Base-by-base conservation (phyloP, 2,329 filamentous ascomycete species). In the Meredithiella fracta region DNA sequence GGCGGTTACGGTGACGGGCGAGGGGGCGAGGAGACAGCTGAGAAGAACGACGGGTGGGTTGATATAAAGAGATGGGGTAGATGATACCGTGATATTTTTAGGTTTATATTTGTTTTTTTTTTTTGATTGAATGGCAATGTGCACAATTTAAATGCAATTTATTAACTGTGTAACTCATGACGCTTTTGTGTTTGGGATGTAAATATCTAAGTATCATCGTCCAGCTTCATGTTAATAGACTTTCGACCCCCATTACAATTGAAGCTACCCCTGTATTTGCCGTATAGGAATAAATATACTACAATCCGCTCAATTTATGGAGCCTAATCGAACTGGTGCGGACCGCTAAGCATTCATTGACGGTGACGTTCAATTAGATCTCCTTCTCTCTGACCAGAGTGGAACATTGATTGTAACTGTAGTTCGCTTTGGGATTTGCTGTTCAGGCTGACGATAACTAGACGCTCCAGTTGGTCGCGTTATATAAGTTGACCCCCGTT, bases 21-120 rank as follows among this genome's bases (percentile, higher is more conserved):
- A 97, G 63, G 92, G 92, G 3, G 77, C 84, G 17, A 81, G 91
- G 69, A 86, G 83, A 70, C 86, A 72, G 61, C 82, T 98, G 22
- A 56, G 57, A 54, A 49, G 57, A 53, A 59, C 54, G 6, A 53
- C 54, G 25, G 57, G 57, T 15, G 42, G 31, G 9, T 34, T 47
- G 26, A 22, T 31, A 20, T 47, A 49, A 54, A 17, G 44, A 20
- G n/a, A n/a, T n/a, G n/a, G n/a, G n/a, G n/a, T n/a, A n/a, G n/a
- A n/a, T n/a, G n/a, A n/a, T n/a, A n/a, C n/a, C 2, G 20, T n/a
- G 40, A 44, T 44, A 17, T 51, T n/a, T 11, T 31, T 15, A 31
- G 5, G 20, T 51, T 34, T n/a, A 51, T 51, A 47, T 25, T 47
- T 20, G 17, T 25, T 20, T 47, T 47, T 5, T 15, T 26, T n/a